Evolutionary conservation across 179 eudicot genomes (phyloP), one percentile per base, ranked within the genome.

Genomic region (Amaranthus tricolor): DNA sequence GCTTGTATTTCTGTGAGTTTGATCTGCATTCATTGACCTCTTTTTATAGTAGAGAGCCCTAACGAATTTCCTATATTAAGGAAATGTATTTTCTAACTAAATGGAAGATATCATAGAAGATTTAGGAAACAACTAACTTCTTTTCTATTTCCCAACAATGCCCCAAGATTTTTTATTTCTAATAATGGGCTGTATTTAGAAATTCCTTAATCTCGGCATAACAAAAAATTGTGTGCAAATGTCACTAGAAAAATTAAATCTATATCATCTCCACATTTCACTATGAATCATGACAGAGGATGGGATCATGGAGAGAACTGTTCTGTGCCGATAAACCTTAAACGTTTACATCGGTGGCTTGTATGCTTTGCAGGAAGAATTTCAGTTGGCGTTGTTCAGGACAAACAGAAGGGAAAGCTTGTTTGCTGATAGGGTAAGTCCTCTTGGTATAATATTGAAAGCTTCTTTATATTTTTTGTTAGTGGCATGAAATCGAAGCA

Each of bases 331-430:
- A 21, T 24, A n/a, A 44, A 70, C 49, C 45, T 50, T 62, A 15
- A 48, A 54, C 58, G 45, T 51, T 77, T 69, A 21, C 70, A 66
- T 54, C 20, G 45, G 40, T 3, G 40, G 21, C 7, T 5, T 68
- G 62, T 65, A 58, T 71, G 52, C 40, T 72, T 58, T 86, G 82
- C 92, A 95, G 99, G 98, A 95, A 85, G 95, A 95, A 64, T 95
- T 95, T 85, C 99, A 91, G 78, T 70, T 91, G 79, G 98, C 99
- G 65, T 84, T 95, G 48, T 95, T 95, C 76, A 91, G 96, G 90
- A 95, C 99, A 44, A 93, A 91, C 85, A 95, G 96, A 82, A 90
- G 96, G 77, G 99, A 95, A 83, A 95, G 99, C 82, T 86, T 95
- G 82, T 95, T 95, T 81, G 99, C 99, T 64, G 99, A 95, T 80